phyloP scores from a whole-genome alignment of 345 rosid species.

The Moricandia moricandioides region DNA sequence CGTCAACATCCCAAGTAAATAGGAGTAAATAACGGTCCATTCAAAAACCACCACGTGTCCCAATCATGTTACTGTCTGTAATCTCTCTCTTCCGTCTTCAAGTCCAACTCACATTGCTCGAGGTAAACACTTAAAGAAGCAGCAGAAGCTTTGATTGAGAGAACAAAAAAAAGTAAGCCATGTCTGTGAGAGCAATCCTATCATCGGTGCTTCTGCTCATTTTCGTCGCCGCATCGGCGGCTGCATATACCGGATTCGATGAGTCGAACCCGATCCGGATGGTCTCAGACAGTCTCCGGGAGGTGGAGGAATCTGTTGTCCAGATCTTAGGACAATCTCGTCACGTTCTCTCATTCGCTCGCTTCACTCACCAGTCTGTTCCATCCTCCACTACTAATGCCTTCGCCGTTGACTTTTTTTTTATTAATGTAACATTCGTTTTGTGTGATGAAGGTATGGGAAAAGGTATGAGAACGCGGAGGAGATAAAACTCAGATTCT shows the following conservation, averaged over 20 bases:
- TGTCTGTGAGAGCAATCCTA: constrained; percentile 40
- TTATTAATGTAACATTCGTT: neutral
- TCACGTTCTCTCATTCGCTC: constrained; percentile 62
- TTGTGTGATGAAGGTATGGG: constrained; percentile 51
- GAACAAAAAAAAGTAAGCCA: neutral
- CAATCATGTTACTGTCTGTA: constrained; percentile 20
- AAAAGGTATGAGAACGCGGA: constrained; percentile 63
- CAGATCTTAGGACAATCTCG: constrained; percentile 62
- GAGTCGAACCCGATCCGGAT: constrained; percentile 68
- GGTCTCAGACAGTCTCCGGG: constrained; percentile 55
- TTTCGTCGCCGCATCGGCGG: constrained; percentile 30
- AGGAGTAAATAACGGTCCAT: constrained; percentile 12
- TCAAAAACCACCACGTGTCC: constrained; percentile 23
- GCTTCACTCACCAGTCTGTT: constrained; percentile 65
- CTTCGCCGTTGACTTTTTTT: neutral
- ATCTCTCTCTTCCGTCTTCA: constrained; percentile 5
- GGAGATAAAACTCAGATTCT: constrained; percentile 73
- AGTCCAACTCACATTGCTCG: neutral
- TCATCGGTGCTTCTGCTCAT: constrained; percentile 37
- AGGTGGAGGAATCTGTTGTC: constrained; percentile 53
- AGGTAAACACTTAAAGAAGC: neutral
- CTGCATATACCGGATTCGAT: constrained; percentile 48
- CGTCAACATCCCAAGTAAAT: constrained; percentile 33
- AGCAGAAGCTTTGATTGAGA: neutral
- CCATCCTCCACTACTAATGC: neutral